Conservation (phyloP, 108 stramenopile genomes). For the Nitzschia palea region DNA sequence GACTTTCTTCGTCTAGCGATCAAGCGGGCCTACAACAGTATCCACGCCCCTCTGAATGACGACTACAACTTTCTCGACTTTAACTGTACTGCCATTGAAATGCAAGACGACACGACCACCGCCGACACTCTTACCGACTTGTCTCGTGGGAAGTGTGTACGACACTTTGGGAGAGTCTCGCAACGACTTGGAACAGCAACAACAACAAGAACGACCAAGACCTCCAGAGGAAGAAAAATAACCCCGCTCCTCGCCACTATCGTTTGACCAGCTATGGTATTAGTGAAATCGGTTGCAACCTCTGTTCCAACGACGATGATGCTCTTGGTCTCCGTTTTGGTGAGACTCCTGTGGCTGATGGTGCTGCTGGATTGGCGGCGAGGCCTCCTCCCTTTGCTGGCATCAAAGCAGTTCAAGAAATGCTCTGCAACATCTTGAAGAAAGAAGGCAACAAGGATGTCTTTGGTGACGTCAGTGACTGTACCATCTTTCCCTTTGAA, state of each 20-base stretch:
- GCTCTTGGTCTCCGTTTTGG: neutral
- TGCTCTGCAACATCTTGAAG: neutral
- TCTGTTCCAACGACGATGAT: neutral
- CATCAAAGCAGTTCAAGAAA: neutral
- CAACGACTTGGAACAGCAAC: too few relatives aligned
- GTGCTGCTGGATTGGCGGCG: neutral
- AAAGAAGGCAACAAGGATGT: neutral
- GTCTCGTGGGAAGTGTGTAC: too few relatives aligned
- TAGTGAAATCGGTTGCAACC: neutral
- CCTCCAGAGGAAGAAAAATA: neutral
- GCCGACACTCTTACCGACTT: too few relatives aligned
- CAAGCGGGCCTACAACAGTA: neutral
- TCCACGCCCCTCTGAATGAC: neutral
- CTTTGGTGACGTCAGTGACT: neutral
- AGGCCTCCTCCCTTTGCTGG: neutral
- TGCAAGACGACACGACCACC: neutral
- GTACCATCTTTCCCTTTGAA: neutral
- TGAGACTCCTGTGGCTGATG: neutral
- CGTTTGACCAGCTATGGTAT: neutral
- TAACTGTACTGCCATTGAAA: neutral
- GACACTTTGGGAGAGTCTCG: too few relatives aligned
- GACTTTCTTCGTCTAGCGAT: neutral
- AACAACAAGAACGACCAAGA: neutral
- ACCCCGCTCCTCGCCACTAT: too few relatives aligned
- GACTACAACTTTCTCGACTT: conserved; percentile 8